Base-by-base conservation (phyloP, 306 rosid species). In the Casuarina equisetifolia region DNA sequence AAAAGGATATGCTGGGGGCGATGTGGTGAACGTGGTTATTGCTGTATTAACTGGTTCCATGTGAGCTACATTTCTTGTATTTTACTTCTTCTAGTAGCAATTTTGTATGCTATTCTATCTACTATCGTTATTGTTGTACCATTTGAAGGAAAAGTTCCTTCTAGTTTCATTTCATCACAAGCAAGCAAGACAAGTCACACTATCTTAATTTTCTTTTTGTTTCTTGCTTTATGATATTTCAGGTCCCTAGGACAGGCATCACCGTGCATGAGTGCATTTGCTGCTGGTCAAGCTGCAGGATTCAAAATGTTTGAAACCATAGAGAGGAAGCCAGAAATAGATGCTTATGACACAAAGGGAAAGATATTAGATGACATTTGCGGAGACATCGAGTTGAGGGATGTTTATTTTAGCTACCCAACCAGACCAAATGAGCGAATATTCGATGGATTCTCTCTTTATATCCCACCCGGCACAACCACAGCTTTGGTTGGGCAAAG, bases 1-100 rank as follows among this genome's bases (percentile, higher is more conserved):
- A 50, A 86, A 86, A 77, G 93, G 91, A 72, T 88, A 92, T 54
- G 81, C 80, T 1, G 97, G 94, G 32, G 97, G 97, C 43, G 78
- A 84, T 61, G 92, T 88, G 51, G 57, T 86, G 13, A 82, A 75
- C 12, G 86, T 88, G 48, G 86, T 92, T 73, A 17, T 78, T 12
- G 89, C 97, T 45, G 81, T 92, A 35, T 74, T 90, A 81, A 79
- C 76, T 2, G 97, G 92, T 32, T 90, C 94, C 73, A 74, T 92
- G 97, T 90, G 84, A 86, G 93, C 79, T 62, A 11, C 62, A 70
- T 63, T 44, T 68, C 72, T 59, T 25, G 15, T 15, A 15, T 82
- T 51, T 17, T 51, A 17, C 8, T 72, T 15, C 54, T 48, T 25
- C 68, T 7, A 62, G 12, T 36, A 5, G 69, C 45, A 35, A 15